phyloP scores from a whole-genome alignment of 1,139 yeast genomes.

The Suhomyces guaymorum region DNA sequence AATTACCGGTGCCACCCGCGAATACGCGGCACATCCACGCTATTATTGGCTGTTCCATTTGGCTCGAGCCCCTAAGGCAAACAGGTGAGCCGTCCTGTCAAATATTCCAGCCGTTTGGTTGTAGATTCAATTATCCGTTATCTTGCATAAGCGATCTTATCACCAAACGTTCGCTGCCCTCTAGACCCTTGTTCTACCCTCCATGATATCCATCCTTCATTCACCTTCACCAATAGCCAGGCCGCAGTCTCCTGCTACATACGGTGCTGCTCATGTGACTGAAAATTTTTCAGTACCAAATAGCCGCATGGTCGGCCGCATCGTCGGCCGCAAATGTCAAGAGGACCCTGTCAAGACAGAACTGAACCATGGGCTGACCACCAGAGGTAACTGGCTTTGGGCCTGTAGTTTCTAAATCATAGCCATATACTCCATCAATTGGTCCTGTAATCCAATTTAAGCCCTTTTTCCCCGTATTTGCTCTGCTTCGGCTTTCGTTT shows the following conservation, averaged over 20 bases:
- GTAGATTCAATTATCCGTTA: background rate
- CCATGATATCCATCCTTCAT: background rate
- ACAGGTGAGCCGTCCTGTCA: background rate
- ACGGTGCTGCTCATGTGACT: background rate
- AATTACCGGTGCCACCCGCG: constrained; percentile 5
- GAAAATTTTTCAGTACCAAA: background rate
- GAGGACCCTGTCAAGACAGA: too few species aligned
- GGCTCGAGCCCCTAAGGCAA: background rate
- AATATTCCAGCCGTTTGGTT: background rate
- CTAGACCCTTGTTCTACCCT: too few species aligned
- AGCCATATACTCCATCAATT: too few species aligned
- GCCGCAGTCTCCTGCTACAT: background rate
- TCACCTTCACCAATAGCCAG: background rate
- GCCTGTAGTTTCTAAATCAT: too few species aligned
- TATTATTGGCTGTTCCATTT: constrained; percentile 5
- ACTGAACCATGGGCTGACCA: too few species aligned
- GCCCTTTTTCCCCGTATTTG: too few species aligned
- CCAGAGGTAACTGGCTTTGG: too few species aligned
- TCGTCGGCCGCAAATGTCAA: too few species aligned
- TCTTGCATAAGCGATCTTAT: background rate
- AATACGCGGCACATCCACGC: background rate
- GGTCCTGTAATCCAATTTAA: too few species aligned
- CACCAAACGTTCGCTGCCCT: too few species aligned
- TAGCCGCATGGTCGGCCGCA: too few species aligned
- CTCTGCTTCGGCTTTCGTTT: too few species aligned